phyloP scores from a whole-genome alignment of 164 flowering plant genomes.

The Magnolia officinalis region DNA sequence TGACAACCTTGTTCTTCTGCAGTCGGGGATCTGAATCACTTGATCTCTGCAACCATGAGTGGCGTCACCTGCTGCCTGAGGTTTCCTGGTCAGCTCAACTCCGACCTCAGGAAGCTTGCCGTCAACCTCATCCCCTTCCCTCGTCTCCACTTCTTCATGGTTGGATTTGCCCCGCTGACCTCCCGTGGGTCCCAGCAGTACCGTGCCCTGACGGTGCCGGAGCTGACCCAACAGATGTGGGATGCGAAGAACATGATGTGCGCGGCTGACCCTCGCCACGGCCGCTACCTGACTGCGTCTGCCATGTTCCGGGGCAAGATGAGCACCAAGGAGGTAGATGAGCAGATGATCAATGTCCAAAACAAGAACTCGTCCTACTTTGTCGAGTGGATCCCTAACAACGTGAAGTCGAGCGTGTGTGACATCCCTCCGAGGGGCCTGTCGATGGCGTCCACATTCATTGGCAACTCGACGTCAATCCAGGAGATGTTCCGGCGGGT shows the following conservation, averaged over 20 bases:
- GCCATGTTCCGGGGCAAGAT: slow-evolving; percentile 52
- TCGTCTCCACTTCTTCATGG: slow-evolving; percentile 60
- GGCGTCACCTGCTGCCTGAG: slow-evolving; percentile 53
- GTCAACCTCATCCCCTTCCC: slow-evolving; percentile 55
- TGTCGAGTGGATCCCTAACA: slow-evolving; percentile 52
- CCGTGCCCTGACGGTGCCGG: slow-evolving; percentile 43
- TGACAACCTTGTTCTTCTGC: not conserved
- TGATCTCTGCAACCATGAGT: slow-evolving; percentile 55
- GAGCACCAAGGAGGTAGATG: slow-evolving; percentile 57
- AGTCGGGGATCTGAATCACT: slow-evolving; percentile 53
- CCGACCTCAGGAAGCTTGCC: slow-evolving; percentile 49
- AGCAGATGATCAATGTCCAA: slow-evolving; percentile 48
- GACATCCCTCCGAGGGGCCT: slow-evolving; percentile 46
- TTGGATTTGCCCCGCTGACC: slow-evolving; percentile 54
- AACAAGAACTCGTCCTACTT: slow-evolving; percentile 53
- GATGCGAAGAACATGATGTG: slow-evolving; percentile 60
- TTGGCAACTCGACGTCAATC: slow-evolving; percentile 48
- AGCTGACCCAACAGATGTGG: slow-evolving; percentile 65
- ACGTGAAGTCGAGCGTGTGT: slow-evolving; percentile 45
- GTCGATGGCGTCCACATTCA: slow-evolving; percentile 47
- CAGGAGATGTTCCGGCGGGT: slow-evolving; percentile 55
- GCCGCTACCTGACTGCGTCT: slow-evolving; percentile 46
- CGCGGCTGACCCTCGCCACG: slow-evolving; percentile 48
- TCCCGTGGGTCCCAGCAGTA: slow-evolving; percentile 52
- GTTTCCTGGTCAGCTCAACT: slow-evolving; percentile 52